Base-by-base conservation (phyloP, 768 basidiomycete species). In the Suillus lakei region DNA sequence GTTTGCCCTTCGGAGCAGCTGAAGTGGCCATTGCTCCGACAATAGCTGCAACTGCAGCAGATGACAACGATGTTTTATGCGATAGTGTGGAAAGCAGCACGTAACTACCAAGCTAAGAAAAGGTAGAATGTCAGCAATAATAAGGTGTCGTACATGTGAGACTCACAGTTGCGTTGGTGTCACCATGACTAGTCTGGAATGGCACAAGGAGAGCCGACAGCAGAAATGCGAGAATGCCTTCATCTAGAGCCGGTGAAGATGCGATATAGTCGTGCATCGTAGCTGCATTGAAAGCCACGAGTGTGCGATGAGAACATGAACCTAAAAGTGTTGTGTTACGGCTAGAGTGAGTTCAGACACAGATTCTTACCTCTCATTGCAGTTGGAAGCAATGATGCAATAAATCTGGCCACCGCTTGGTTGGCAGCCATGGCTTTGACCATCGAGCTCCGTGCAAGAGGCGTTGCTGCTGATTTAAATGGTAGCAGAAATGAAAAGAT, bases 201-300 rank as follows among this genome's bases (percentile, higher is more conserved):
- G 89, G 89, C 46, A 85, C 84, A 21, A 92, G 73, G 18, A 90
- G 73, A 2, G 89, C 86, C 7, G 91, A 88, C 0, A 95, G 74
- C 12, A 93, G 67, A 71, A 86, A 85, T 0, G 89, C 90, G 16
- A 90, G 76, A 0, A 85, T 82, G 21, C 88, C 89, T 73, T 92
- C 91, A 68, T 91, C 87, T 38, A 92, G 71, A 5, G 73, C 68
- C 62, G 88, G 83, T 39, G 75, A 80, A 51, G 83, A 79, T 43
- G 87, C 85, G 44, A 99, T 82, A 71, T 91, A 96, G 46, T 93
- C 95, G 39, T 96, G 86, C 51, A 95, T 78, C 0, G 85, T 86
- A 8, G 91, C 89, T 8, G 91, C 85, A 75, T 94, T 93, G 79
- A 98, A 98, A 1, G 89, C 88, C 51, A 95, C 76, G 18, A 99